Conservation (phyloP, 202 grass and related monocot genomes). For the Eragrostis tef region DNA sequence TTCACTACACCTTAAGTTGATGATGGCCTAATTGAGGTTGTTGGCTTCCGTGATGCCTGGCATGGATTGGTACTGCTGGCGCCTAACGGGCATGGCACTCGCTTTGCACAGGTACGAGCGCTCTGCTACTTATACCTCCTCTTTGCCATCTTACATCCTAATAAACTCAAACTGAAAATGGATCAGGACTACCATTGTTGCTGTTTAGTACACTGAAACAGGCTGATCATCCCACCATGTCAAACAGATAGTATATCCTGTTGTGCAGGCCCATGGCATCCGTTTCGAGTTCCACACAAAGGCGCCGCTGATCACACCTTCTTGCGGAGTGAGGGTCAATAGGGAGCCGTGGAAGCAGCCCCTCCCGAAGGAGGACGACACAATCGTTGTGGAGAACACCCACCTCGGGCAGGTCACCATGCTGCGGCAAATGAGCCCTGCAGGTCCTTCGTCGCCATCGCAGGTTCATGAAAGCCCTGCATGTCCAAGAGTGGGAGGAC, state of each 20-base stretch:
- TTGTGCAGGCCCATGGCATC: conserved; percentile 59
- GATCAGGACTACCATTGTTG: too few relatives aligned
- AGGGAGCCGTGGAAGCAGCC: conserved; percentile 98
- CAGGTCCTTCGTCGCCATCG: conserved; percentile 39
- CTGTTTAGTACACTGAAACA: background rate
- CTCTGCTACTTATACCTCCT: background rate
- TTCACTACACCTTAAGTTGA: conserved; percentile 74
- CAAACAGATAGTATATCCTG: background rate
- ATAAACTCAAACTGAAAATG: too few relatives aligned
- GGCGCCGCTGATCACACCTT: conserved; percentile 62
- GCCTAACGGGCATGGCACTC: conserved; percentile 83
- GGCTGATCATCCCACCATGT: background rate
- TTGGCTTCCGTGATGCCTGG: conserved; percentile 82
- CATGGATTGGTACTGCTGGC: conserved; percentile 82
- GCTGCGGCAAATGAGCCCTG: conserved; percentile 66
- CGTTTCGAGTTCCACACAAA: conserved; percentile 81
- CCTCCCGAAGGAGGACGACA: conserved; percentile 66
- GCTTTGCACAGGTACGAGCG: conserved; percentile 73
- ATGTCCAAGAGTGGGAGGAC: conserved; percentile 64
- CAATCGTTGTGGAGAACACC: conserved; percentile 75
- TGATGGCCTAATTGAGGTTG: conserved; percentile 83
- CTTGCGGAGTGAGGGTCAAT: conserved; percentile 87
- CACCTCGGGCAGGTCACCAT: conserved; percentile 76
- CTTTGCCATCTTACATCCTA: background rate
- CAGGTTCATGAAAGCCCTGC: background rate